Evolutionary conservation across 2,329 filamentous ascomycete species (phyloP), one percentile per base, ranked within the genome.

Genomic region (Neofusicoccum laricinum): DNA sequence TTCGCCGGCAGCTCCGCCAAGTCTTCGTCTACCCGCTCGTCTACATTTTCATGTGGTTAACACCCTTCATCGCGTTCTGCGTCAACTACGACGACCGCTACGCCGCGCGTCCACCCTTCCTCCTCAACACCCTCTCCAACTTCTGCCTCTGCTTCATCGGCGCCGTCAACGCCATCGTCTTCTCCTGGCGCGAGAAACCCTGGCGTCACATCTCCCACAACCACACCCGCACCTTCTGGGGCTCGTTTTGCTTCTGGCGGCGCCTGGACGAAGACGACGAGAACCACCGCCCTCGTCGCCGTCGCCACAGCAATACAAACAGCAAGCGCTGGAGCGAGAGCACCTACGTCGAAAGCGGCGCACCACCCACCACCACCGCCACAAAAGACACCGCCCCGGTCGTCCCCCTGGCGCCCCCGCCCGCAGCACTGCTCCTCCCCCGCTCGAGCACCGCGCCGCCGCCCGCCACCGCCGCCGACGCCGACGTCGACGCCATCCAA

Each of bases 1-100:
- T 91, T 65, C 83, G 85, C 49, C 84, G 88, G 10, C 90, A 93
- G 70, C 81, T 93, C 2, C 85, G 88, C 36, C 84, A 90, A 34
- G 81, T 93, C 17, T 92, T 93, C 76, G 86, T 92, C 53, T 94
- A 94, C 73, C 91, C 91, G 0, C 73, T 89, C 17, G 84, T 90
- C 3, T 93, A 94, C 75, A 81, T 90, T 19, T 75, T 86, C 4
- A 85, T 91, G 68, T 94, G 91, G 91, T 77, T 90, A 3, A 77
- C 90, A 7, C 90, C 91, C 0, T 91, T 93, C 69, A 77, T 88
- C 2, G 81, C 81, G 2, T 88, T 93, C 72, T 80, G 87, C 57
- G 76, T 88, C 57, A 82, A 81, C 61, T 90, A 88, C 75, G 80
- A 81, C 67, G 79, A 87, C 55, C 71, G 77, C 57, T 85, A 79